phyloP scores from a whole-genome alignment of 768 basidiomycete species.

The Lactarius sanguifluus region DNA sequence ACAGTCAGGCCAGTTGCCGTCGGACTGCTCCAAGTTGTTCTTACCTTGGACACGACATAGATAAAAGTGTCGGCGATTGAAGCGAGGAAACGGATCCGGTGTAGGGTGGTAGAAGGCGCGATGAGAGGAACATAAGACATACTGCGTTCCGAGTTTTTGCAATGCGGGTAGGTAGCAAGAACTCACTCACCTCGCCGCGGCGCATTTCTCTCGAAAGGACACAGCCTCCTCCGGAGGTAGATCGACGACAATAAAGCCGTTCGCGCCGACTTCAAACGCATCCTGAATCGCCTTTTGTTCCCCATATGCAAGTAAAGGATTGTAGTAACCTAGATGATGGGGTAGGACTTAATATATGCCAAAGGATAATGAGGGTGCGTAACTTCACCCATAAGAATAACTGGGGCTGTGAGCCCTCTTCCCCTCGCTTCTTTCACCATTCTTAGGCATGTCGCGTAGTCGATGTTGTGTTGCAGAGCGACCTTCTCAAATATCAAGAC shows the following conservation, averaged over 20 bases:
- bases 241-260: constrained; percentile 97
- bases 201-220: constrained; percentile 85
- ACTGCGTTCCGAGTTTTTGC: constrained; percentile 42
- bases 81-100: constrained; percentile 86
- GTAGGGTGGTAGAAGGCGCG: constrained; percentile 87
- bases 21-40: not conserved
- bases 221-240: constrained; percentile 97
- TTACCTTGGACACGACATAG: constrained; percentile 95
- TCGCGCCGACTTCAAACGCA: constrained; percentile 86
- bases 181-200: constrained; percentile 64
- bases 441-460: constrained; percentile 71
- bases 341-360: not conserved
- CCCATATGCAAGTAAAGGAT: constrained; percentile 91
- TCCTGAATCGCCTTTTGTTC: constrained; percentile 93
- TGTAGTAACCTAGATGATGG: constrained; percentile 83
- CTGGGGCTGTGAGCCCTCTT: constrained; percentile 81
- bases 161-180: not conserved
- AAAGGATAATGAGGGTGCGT: not conserved
- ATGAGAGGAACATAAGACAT: constrained; percentile 94
- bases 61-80: constrained; percentile 97
- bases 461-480: constrained; percentile 77
- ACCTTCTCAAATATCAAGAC: constrained; percentile 48
- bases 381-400: constrained; percentile 86
- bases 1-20: not conserved
- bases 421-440: constrained; percentile 75